Base-by-base conservation (phyloP, 2,329 filamentous ascomycete genomes). In the Neonectria coccinea region DNA sequence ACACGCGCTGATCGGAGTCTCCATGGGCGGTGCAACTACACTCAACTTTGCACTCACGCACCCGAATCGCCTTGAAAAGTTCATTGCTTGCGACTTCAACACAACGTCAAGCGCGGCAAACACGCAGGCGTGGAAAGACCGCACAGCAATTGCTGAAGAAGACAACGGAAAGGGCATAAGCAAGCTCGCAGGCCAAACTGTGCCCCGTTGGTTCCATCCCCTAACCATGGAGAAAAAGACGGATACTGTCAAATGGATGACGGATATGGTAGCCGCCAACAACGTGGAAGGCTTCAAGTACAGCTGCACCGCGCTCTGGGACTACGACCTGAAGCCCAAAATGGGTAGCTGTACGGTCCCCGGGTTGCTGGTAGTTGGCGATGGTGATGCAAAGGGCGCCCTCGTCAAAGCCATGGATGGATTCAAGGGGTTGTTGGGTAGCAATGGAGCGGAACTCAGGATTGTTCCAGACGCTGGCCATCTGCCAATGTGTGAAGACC, bases 21-120 rank as follows among this genome's bases (percentile, higher is more conserved):
- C 89, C 39, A 88, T 96, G 76, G 93, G 93, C 67, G 93, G 93
- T 56, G 92, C 91, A 2, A 96, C 93, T 1, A 85, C 90, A 1
- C 85, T 96, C 54, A 90, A 91, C 75, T 89, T 91, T 56, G 90
- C 91, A 0, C 85, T 97, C 55, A 83, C 83, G 44, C 85, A 92
- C 71, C 90, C 92, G 0, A 67, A 80, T 1, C 84, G 87, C 47
- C 79, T 93, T 14, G 76, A 72, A 2, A 83, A 83, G 7, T 92
- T 94, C 76, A 82, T 95, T 22, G 85, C 90, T 4, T 94, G 92
- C 77, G 92, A 96, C 78, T 97, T 93, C 74, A 95, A 94, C 77
- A 85, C 87, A 8, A 84, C 88, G 5, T 89, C 90, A 0, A 92
- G 91, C 64, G 81, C 89, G 0, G 89, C 89, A 39, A 97, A 97